Percentiles rank a stretch among this genome's conserved stretches.
phyloP scores from a whole-genome alignment of 306 rosid species.

The Phaseolus lunatus region DNA sequence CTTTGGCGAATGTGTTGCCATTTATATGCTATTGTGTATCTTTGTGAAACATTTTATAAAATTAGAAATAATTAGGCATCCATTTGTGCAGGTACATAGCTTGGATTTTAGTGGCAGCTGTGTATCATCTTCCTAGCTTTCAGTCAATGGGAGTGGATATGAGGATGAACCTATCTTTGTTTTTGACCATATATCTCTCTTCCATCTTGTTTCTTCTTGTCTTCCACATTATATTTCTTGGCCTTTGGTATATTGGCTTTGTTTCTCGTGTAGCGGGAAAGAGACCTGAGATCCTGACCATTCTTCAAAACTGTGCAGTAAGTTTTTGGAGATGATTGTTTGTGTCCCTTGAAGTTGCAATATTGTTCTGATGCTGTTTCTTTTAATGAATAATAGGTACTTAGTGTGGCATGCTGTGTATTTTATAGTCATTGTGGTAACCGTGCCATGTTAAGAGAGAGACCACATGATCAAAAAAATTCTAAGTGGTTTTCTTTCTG shows the following conservation, averaged over 20 bases:
- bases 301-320: constrained; percentile 93
- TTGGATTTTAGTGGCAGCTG: constrained; percentile 96
- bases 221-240: constrained; percentile 84
- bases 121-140: constrained; percentile 97
- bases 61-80: constrained; percentile 44
- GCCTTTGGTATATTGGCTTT: constrained; percentile 95
- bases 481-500: constrained; percentile 76
- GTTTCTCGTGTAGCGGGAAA: constrained; percentile 99
- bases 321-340: constrained; percentile 46
- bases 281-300: constrained; percentile 84
- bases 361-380: constrained; percentile 42
- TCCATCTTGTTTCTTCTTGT: constrained; percentile 87
- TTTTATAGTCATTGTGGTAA: constrained; percentile 98
- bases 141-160: constrained; percentile 98
- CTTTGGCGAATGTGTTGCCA: not conserved
- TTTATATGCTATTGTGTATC: constrained; percentile 4
- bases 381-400: constrained; percentile 65
- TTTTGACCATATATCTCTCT: constrained; percentile 82
- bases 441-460: constrained; percentile 78
- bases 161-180: constrained; percentile 92
- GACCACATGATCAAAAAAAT: constrained; percentile 57
- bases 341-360: constrained; percentile 23
- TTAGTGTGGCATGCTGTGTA: constrained; percentile 98
- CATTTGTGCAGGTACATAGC: constrained; percentile 75
- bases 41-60: constrained; percentile 3